These are phyloP conservation scores for Russula lepida DNA, from an alignment of 768 basidiomycete genomes.

Conservation along the genomic window DNA sequence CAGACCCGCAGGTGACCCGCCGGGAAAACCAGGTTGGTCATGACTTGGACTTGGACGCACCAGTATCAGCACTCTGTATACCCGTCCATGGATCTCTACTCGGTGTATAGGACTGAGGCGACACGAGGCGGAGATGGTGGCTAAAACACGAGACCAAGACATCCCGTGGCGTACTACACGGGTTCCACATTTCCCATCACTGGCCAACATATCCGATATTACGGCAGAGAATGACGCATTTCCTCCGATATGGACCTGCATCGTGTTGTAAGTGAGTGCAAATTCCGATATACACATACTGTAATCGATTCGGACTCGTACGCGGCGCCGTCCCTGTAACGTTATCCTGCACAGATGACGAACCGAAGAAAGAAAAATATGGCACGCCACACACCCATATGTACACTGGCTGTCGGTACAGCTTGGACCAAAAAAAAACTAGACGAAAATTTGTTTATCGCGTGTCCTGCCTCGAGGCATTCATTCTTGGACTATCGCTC, in stretches of 20 bases:
- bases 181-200: not conserved
- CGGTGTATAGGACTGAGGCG: not conserved
- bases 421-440: not conserved
- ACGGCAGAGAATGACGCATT: not conserved
- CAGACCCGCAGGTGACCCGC: too few species aligned
- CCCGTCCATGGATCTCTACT: not conserved
- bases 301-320: not conserved
- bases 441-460: not conserved
- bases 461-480: not conserved
- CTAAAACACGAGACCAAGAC: not conserved
- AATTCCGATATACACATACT: not conserved
- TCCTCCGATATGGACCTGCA: not conserved
- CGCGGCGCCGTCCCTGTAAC: not conserved
- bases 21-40: too few species aligned
- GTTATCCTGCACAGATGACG: not conserved
- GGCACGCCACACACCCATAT: not conserved
- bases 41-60: too few species aligned
- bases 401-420: not conserved
- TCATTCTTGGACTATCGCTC: too few species aligned
- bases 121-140: not conserved
- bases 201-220: not conserved
- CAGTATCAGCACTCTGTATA: not conserved
- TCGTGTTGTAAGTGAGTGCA: not conserved
- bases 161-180: not conserved
- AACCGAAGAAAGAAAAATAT: not conserved